Conservation (phyloP, 371 early-diverging fungal species). For the Capillidium heterosporum region DNA sequence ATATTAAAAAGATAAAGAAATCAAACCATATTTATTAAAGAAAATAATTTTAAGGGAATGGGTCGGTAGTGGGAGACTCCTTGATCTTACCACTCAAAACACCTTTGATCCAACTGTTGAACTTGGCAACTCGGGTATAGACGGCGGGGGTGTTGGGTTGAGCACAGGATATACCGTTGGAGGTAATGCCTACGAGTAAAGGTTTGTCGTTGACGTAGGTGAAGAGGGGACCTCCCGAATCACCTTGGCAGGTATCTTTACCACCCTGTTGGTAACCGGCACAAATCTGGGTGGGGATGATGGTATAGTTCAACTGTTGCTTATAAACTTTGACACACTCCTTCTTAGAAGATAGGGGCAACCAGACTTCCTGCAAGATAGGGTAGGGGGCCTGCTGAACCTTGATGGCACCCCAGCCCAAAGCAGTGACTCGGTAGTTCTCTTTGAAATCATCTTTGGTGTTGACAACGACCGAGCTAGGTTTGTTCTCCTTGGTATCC, state of each 20-base stretch:
- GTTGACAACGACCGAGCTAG: background rate
- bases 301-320: conserved; percentile 13
- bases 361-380: conserved; percentile 13
- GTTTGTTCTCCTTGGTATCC: background rate
- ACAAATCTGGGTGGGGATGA: conserved; percentile 12
- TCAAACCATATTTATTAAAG: no score
- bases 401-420: conserved; percentile 23
- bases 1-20: no score
- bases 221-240: conserved; percentile 21
- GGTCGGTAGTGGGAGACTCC: no score
- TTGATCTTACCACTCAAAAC: background rate
- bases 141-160: background rate
- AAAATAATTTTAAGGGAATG: no score
- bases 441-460: background rate
- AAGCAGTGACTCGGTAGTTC: conserved; percentile 13
- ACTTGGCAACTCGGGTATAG: background rate
- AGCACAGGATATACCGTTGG: background rate
- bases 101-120: background rate
- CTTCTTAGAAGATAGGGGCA: conserved; percentile 4
- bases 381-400: conserved; percentile 6
- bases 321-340: conserved; percentile 14
- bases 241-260: conserved; percentile 22
- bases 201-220: background rate
- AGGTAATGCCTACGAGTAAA: background rate
- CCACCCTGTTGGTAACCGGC: conserved; percentile 16